A percentile compares a stretch with the other conserved stretches of the same genome.
These are phyloP conservation scores for Pneumocystis wakefieldiae DNA, from an alignment of 1,139 yeast genomes.

Conservation along the genomic window DNA sequence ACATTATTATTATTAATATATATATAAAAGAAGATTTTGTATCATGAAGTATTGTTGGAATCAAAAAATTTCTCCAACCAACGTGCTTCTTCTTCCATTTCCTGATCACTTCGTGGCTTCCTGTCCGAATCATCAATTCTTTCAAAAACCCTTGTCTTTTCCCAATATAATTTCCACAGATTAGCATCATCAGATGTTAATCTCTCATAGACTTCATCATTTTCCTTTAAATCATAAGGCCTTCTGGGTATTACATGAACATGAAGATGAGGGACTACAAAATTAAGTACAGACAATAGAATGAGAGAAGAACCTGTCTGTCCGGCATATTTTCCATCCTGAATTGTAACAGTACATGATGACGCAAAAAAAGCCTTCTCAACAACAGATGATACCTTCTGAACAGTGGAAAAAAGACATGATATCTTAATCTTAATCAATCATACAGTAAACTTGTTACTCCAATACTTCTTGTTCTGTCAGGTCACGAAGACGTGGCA, in stretches of 20 bases:
- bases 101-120: slow-evolving; percentile 37
- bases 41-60: slow-evolving; percentile 11
- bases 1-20: neutral
- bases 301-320: slow-evolving; percentile 88
- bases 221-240: slow-evolving; percentile 35
- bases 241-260: slow-evolving; percentile 77
- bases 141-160: slow-evolving; percentile 20
- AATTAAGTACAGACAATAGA: neutral
- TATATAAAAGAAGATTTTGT: neutral
- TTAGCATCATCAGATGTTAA: slow-evolving; percentile 36
- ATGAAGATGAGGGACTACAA: slow-evolving; percentile 4
- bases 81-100: slow-evolving; percentile 51
- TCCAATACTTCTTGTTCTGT: slow-evolving; percentile 56
- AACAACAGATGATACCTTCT: slow-evolving; percentile 49
- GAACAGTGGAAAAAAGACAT: slow-evolving; percentile 49
- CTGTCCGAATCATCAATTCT: slow-evolving; percentile 39
- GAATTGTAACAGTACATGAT: slow-evolving; percentile 70
- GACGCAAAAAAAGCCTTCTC: slow-evolving; percentile 54
- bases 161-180: slow-evolving; percentile 17
- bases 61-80: slow-evolving; percentile 33
- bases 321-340: slow-evolving; percentile 85
- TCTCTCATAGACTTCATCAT: slow-evolving; percentile 48
- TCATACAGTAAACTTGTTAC: slow-evolving; percentile 19
- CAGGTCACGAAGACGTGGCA: slow-evolving; percentile 48
- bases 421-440: slow-evolving; percentile 1